Base-by-base conservation (phyloP, 139 green algal species). In the Chlorella vulgaris region DNA sequence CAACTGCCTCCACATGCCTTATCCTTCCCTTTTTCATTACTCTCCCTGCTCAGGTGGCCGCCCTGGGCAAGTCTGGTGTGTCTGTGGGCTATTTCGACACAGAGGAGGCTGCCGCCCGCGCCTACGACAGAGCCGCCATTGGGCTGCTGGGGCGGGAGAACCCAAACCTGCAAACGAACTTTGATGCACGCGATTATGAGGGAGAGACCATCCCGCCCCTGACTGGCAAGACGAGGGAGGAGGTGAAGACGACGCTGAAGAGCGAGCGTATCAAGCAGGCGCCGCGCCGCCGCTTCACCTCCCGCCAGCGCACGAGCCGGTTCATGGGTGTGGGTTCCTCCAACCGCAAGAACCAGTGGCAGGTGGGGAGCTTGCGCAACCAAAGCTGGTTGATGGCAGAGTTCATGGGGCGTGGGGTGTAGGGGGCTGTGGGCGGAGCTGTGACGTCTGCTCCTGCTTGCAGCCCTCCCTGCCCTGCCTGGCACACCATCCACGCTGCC, bases 261-360 rank as follows among this genome's bases (percentile, higher is more conserved):
- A 92, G 74, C 58, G 91, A 94, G 87, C 86, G 91, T 35, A 88
- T 91, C 62, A 94, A 94, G 87, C 78, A 83, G 69, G 83, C 88
- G 60, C 90, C 90, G 1, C 70, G 88, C 13, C 73, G 90, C 6
- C 80, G 90, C 8, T 87, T 93, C 67, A 90, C 63, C 62, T 83
- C 83, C 70, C 82, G 90, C 55, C 84, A 90, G 55, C 90, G 91
- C 86, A 95, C 91, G 31, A 85, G 66, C 19, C 76, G 76, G 28
- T 95, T 88, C 81, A 91, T 95, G 83, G 91, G 91, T n/a, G 91
- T 95, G 55, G 91, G 91, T 28, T 85, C 78, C 77, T 90, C 82
- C 84, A 93, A 94, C 87, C 82, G 91, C 67, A 93, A 93, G 76
- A 93, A 94, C 78, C 91, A 95, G 87, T 95, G 91, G 91, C 73